Evolutionary conservation across 768 basidiomycete genomes (phyloP), one percentile per base, ranked within the genome.

Genomic region (Tephrocybe sp.): DNA sequence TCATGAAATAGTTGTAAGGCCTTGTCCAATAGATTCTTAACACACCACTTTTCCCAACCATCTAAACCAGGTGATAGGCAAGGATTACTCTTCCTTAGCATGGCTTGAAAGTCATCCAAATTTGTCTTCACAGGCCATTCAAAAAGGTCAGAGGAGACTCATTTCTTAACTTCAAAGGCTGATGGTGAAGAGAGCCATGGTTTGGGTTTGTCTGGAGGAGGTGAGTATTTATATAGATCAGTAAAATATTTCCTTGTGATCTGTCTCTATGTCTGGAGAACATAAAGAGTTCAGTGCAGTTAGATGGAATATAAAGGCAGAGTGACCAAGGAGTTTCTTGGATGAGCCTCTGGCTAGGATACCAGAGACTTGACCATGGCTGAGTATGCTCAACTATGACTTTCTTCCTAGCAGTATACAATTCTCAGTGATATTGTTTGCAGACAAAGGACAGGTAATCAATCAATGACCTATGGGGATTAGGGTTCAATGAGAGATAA

Each of bases 181-280:
- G 38, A 56, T 10, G 53, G 59, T 0, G 65, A 60, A 0, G 41
- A 50, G 26, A 68, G 23, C 65, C 64, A 69, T 1, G 62, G 65
- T 26, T 68, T 68, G 0, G 43, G 42, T 21, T 54, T 51, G 8
- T 34, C 15, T 0, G 61, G 60, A 2, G 53, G 50, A 1, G 44
- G 40, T 1, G 30, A 14, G 10, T 33, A 49, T 1, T 48, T 21
- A 42, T 62, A 65, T 0, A 67, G 57, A 1, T 37, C 25, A 3
- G 50, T 34, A 26, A 61, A 62, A 36, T 67, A 65, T 10, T 58
- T 24, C 14, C 51, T 48, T 38, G 4, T 55, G 58, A 30, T 58
- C 53, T 20, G 52, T 55, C 8, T 38, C 43, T 1, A 58, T 41
- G 7, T 43, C 44, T 14, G 53, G 50, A 2, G 47, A 23, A 2